Base-by-base conservation (phyloP, 108 stramenopile genomes). In the Nitzschia sp. region DNA sequence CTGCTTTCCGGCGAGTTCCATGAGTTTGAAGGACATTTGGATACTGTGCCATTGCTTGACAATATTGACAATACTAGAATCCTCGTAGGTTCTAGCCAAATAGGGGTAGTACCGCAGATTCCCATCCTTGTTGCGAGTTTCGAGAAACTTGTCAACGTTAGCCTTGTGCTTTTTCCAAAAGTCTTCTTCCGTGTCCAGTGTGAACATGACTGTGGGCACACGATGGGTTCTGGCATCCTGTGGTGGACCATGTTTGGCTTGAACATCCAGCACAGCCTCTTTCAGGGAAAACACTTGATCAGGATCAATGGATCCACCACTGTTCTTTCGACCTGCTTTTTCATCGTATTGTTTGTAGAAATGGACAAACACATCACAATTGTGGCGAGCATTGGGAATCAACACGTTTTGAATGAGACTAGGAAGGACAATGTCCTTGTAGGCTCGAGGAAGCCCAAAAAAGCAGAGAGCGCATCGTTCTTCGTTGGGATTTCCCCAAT, bases 361-460 rank as follows among this genome's bases (percentile, higher is more conserved):
- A 44, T 83, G 80, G 1, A 83, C 77, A 50, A 69, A 86, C 50
- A 76, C 73, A 65, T 86, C 82, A 53, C 85, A 86, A 50, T 81
- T 54, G 65, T 79, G 79, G 11, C 64, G 42, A 7, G 77, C 76
- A 65, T 86, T 86, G 65, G 78, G 77, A 10, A 54, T 52, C 24
- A 86, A 57, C n/a, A 86, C 21, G 53, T 83, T 81, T 59, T 62
- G 50, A 20, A 60, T 57, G 24, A 86, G 70, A 34, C 77, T 78
- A 0, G 85, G 85, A 46, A 86, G 65, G n/a, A 86, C 85, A 53
- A 86, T 59, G 12, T 52, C 21, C 20, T 56, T 44, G 62, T 75
- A 86, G 20, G 82, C 71, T 61, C 85, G 64, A 3, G 85, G 80
- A 0, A 82, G 43, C 24, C 85, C 85, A 69, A 75, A 78, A 34